Evolutionary conservation across 2,329 filamentous ascomycete genomes (phyloP), one percentile per base, ranked within the genome.

Genomic region (Claviceps pusilla): DNA sequence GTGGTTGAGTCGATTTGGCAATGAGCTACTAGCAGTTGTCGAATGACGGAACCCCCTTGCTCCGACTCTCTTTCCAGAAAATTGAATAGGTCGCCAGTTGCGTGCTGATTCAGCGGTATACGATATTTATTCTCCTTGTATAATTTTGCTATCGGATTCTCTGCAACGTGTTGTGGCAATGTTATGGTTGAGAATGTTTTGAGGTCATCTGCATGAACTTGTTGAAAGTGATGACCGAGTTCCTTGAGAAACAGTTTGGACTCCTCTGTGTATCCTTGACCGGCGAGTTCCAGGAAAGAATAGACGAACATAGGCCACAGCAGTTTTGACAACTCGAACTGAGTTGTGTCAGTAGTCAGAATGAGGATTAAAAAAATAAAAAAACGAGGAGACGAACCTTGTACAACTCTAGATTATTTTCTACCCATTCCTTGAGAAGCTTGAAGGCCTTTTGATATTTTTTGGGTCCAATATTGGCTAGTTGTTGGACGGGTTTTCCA

Each of bases 271-370:
- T 86, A 89, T 58, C 82, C 82, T 56, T 88, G 80, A 39, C 76
- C 76, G 33, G 94, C 78, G 54, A 97, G 78, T 55, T 88, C 83
- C 31, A 98, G 74, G 65, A 87, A 96, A 0, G 88, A 93, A 69
- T 98, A 95, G 51, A 97, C 87, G 64, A 96, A 97, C 0, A 94
- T 73, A 0, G 93, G 93, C 89, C 93, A 98, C 16, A 95, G 72
- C 4, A 97, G 75, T 60, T 94, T 89, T 56, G 82, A 79, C 3
- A 98, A 76, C 71, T 98, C 93, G 48, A 91, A 89, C 82, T 90
- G 35, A 1, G 49, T 28, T 9, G 49, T 31, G 29, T 57, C 29
- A 57, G 53, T 49, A 42, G 16, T 28, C 7, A 45, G 16, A 9
- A 19, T 19, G 31, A 3, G 46, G n/a, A 4, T 7, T 29, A 19